Percentiles rank a stretch among this genome's conserved stretches.
Conservation (phyloP, 108 stramenopile genomes). For the Licmophora abbreviata region DNA sequence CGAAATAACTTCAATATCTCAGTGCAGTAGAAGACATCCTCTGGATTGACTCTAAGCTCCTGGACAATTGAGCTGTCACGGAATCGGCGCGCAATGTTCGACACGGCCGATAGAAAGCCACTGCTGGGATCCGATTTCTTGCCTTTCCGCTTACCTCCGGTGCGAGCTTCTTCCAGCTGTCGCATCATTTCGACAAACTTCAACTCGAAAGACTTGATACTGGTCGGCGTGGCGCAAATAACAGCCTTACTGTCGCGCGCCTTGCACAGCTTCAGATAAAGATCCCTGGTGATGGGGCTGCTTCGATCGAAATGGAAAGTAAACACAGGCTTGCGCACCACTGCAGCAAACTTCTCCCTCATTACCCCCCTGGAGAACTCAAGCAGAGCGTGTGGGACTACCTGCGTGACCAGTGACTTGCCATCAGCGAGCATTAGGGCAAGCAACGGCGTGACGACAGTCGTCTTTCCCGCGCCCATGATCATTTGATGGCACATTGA, state of each 20-base stretch:
- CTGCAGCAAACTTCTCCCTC: slow-evolving; percentile 94
- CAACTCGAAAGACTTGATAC: slow-evolving; percentile 95
- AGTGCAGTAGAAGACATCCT: slow-evolving; percentile 79
- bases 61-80: slow-evolving; percentile 67
- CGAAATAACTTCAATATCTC: slow-evolving; percentile 90
- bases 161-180: slow-evolving; percentile 81
- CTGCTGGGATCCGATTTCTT: slow-evolving; percentile 6
- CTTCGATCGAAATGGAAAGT: slow-evolving; percentile 95
- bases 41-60: slow-evolving; percentile 69
- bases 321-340: slow-evolving; percentile 94
- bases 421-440: slow-evolving; percentile 97
- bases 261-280: slow-evolving; percentile 91
- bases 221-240: slow-evolving; percentile 93
- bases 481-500: slow-evolving; percentile 99
- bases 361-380: slow-evolving; percentile 95
- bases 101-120: slow-evolving; percentile 56
- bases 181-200: slow-evolving; percentile 98
- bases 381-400: slow-evolving; percentile 96
- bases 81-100: slow-evolving; percentile 78
- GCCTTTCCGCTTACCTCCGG: slow-evolving; percentile 36
- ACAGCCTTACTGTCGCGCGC: slow-evolving; percentile 92
- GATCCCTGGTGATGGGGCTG: slow-evolving; percentile 82
- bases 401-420: slow-evolving; percentile 91
- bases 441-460: slow-evolving; percentile 96
- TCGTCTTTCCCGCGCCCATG: slow-evolving; percentile 99